A percentile compares a stretch with the other conserved stretches of the same genome.
phyloP scores from a whole-genome alignment of 768 basidiomycete genomes.

The Dictyophora rubrovolvata region DNA sequence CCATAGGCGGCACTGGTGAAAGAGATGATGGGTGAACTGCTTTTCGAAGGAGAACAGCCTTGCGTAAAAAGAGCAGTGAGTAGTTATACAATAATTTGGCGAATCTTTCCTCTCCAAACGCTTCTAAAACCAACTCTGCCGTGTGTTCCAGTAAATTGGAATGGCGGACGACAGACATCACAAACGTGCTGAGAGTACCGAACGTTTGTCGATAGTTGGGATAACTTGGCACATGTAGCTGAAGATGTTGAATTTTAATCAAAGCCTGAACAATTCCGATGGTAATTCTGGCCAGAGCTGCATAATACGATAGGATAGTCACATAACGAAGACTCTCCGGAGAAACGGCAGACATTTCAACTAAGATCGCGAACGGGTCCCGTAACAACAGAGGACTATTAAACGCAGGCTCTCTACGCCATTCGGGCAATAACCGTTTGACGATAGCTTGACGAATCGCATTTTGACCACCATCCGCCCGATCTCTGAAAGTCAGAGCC shows the following conservation, averaged over 20 bases:
- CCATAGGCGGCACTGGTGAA: slow-evolving; percentile 36
- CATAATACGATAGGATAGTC: slow-evolving; percentile 83
- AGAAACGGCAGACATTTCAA: slow-evolving; percentile 83
- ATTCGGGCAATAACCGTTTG: slow-evolving; percentile 83
- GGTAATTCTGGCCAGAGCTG: slow-evolving; percentile 75
- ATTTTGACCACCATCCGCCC: slow-evolving; percentile 66
- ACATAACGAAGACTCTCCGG: slow-evolving; percentile 87
- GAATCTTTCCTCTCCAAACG: slow-evolving; percentile 74
- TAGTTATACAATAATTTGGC: slow-evolving; percentile 81
- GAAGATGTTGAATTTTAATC: slow-evolving; percentile 43
- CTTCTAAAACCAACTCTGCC: slow-evolving; percentile 66
- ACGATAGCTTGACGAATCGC: slow-evolving; percentile 77
- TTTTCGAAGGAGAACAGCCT: slow-evolving; percentile 75
- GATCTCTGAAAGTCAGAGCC: slow-evolving; percentile 55
- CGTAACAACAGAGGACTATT: slow-evolving; percentile 80
- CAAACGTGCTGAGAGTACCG: slow-evolving; percentile 79
- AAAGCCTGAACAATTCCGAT: slow-evolving; percentile 78
- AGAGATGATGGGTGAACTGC: slow-evolving; percentile 60
- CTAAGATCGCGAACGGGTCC: slow-evolving; percentile 81
- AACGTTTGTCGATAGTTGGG: slow-evolving; percentile 58
- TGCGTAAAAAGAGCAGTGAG: slow-evolving; percentile 85
- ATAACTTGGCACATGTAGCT: slow-evolving; percentile 5
- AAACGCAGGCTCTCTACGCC: slow-evolving; percentile 77
- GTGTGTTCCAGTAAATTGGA: slow-evolving; percentile 82
- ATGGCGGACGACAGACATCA: slow-evolving; percentile 84